Percentiles rank a stretch among this genome's conserved stretches.
Evolutionary conservation across 2,329 filamentous ascomycete genomes (phyloP).

Genomic region (Penicillium frequentans): DNA sequence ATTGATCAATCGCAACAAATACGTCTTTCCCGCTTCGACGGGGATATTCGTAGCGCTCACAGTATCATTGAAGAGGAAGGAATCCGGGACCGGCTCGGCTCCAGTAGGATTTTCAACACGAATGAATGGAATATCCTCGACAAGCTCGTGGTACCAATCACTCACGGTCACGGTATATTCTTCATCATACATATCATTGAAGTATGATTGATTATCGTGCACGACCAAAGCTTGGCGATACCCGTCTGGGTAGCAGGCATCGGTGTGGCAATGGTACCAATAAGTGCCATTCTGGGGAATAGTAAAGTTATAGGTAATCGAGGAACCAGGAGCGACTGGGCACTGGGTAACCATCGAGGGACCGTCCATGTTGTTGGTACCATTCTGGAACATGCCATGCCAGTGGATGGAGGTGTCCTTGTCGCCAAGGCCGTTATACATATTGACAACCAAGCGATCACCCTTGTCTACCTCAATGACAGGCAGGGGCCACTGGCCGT

Average conservation of each 20-base stretch:
- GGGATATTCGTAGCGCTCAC: conserved; percentile 54
- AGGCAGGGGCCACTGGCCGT: conserved; percentile 72
- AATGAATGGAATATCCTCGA: conserved; percentile 53
- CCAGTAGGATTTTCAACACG: conserved; percentile 54
- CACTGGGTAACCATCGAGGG: conserved; percentile 67
- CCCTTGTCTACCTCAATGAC: conserved; percentile 72
- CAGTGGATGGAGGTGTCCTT: conserved; percentile 69
- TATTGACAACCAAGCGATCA: conserved; percentile 68
- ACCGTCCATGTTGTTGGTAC: conserved; percentile 73
- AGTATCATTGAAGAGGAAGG: conserved; percentile 68
- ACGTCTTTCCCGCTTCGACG: conserved; percentile 67
- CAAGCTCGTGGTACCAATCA: conserved; percentile 70
- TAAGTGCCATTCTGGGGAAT: conserved; percentile 58
- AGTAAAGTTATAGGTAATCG: conserved; percentile 67
- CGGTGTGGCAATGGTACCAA: conserved; percentile 69
- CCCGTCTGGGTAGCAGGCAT: conserved; percentile 67
- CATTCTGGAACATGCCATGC: conserved; percentile 76
- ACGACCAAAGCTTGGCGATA: conserved; percentile 67
- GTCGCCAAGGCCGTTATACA: conserved; percentile 67
- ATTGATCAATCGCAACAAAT: conserved; percentile 73
- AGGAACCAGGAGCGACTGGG: conserved; percentile 13
- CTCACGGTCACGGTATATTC: conserved; percentile 68
- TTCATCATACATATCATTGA: conserved; percentile 51
- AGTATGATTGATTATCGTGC: conserved; percentile 58
- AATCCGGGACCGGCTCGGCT: conserved; percentile 66